phyloP scores from a whole-genome alignment of 371 early-diverging fungal genomes.

The Batkoa obscura region DNA sequence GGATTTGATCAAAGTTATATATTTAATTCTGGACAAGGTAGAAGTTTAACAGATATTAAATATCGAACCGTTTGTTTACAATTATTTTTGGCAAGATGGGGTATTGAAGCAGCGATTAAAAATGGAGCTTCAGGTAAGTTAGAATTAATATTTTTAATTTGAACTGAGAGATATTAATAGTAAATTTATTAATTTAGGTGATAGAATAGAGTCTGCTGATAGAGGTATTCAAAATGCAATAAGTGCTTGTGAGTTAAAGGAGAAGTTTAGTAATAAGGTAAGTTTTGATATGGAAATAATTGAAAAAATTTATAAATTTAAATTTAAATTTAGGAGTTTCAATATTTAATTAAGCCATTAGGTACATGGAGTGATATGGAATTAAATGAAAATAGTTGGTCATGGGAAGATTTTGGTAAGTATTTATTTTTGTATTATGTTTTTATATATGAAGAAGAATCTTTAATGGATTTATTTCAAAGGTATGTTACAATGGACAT shows the following conservation, averaged over 20 bases:
- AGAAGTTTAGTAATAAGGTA: too few relatives aligned
- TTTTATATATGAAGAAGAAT: background rate
- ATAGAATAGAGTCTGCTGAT: background rate
- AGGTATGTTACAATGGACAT: slow-evolving; percentile 1
- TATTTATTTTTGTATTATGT: background rate
- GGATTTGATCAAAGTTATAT: background rate
- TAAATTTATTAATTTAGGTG: background rate
- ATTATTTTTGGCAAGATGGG: background rate
- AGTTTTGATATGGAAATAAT: too few relatives aligned
- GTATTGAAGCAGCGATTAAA: slow-evolving; percentile 3
- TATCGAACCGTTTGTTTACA: background rate
- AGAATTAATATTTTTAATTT: too few relatives aligned
- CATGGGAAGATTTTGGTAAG: slow-evolving; percentile 2
- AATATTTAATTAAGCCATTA: background rate
- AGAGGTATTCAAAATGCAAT: background rate
- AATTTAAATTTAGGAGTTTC: too few relatives aligned
- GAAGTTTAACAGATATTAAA: background rate
- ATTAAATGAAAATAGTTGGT: background rate
- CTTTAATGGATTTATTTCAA: too few relatives aligned
- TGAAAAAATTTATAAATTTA: too few relatives aligned
- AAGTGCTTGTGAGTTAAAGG: background rate
- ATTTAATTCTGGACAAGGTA: background rate
- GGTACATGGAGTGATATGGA: background rate
- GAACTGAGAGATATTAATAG: too few relatives aligned
- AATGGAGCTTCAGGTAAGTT: background rate